Conservation (phyloP, 352 stramenopile genomes). For the Globisporangium okanoganense region DNA sequence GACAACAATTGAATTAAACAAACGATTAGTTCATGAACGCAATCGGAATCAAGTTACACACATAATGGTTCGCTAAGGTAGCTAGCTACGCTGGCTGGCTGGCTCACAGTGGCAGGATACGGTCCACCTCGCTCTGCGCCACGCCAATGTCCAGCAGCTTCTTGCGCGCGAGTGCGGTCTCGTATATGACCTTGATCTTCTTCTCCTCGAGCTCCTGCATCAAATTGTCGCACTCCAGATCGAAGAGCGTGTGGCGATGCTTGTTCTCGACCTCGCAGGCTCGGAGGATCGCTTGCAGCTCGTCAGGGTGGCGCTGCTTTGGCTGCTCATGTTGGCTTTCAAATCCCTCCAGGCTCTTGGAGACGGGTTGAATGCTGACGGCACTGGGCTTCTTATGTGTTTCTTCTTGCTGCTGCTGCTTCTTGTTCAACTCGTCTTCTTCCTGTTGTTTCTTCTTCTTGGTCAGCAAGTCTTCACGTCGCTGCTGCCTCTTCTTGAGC, state of each 20-base stretch:
- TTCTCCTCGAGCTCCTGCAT: conserved; percentile 19
- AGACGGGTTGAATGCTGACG: background rate
- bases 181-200: conserved; percentile 18
- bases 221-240: conserved; percentile 18
- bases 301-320: background rate
- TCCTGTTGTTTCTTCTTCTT: background rate
- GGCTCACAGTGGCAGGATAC: conserved; percentile 17
- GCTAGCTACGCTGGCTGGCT: background rate
- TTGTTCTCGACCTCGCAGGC: conserved; percentile 17
- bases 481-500: background rate
- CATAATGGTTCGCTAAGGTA: background rate
- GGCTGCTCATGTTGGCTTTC: background rate
- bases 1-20: background rate
- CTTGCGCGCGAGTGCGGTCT: conserved; percentile 33
- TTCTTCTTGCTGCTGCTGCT: background rate
- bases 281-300: conserved; percentile 13
- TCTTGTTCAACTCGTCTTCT: background rate
- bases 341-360: background rate
- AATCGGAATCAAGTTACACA: background rate
- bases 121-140: conserved; percentile 15
- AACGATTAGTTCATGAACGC: background rate
- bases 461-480: background rate
- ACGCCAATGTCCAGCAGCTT: conserved; percentile 36
- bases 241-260: conserved; percentile 16
- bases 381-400: background rate